Conservation (phyloP, 2,329 filamentous ascomycete species). For the Alternaria incomplexa region DNA sequence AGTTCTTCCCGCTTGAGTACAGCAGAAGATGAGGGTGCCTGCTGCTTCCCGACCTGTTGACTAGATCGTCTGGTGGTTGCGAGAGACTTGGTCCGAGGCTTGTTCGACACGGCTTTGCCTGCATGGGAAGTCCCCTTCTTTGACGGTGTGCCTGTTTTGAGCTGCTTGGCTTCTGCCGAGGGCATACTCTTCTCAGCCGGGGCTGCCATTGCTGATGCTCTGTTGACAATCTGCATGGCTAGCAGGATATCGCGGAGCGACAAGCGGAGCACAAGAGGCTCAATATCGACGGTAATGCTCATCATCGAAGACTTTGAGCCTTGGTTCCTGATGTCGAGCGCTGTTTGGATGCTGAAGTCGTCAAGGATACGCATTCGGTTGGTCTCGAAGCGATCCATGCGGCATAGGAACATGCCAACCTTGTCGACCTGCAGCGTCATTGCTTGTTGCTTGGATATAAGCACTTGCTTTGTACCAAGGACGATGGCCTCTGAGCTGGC, state of each 20-base stretch:
- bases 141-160: conserved; percentile 56
- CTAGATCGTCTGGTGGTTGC: conserved; percentile 49
- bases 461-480: conserved; percentile 88
- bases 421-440: conserved; percentile 92
- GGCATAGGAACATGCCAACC: conserved; percentile 96
- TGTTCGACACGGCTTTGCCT: conserved; percentile 54
- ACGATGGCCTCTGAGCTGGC: conserved; percentile 95
- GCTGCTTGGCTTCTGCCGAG: conserved; percentile 61
- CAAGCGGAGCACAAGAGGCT: conserved; percentile 87
- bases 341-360: conserved; percentile 91
- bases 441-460: conserved; percentile 92
- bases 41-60: conserved; percentile 62
- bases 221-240: conserved; percentile 88
- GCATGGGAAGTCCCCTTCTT: conserved; percentile 58
- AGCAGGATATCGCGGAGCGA: conserved; percentile 94
- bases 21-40: conserved; percentile 61
- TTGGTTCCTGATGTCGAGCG: conserved; percentile 75
- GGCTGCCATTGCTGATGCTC: conserved; percentile 85
- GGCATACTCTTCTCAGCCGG: conserved; percentile 54
- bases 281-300: conserved; percentile 84
- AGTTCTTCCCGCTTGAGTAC: conserved; percentile 77
- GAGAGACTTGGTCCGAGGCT: conserved; percentile 55
- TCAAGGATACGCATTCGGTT: conserved; percentile 91
- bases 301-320: conserved; percentile 67
- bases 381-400: conserved; percentile 97